phyloP scores from a whole-genome alignment of 2,329 filamentous ascomycete genomes.

The Mycosphaerelloides madeirae region DNA sequence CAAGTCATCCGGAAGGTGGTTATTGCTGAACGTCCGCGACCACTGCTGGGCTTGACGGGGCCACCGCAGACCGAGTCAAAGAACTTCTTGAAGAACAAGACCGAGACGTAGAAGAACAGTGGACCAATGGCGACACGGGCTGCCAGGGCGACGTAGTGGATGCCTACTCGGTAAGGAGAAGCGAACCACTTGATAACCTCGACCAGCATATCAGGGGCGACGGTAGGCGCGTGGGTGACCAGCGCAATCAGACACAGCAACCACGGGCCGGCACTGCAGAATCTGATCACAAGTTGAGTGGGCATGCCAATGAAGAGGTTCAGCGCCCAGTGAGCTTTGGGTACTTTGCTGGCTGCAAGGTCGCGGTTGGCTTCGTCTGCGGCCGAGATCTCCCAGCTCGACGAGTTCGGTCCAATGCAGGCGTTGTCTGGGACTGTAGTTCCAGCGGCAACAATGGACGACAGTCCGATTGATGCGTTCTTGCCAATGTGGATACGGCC shows the following conservation, averaged over 20 bases:
- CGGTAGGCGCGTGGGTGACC: slow-evolving; percentile 37
- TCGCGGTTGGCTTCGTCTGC: slow-evolving; percentile 46
- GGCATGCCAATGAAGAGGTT: slow-evolving; percentile 42
- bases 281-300: slow-evolving; percentile 37
- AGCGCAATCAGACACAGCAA: slow-evolving; percentile 41
- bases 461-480: slow-evolving; percentile 45
- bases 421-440: slow-evolving; percentile 45
- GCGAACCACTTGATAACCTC: slow-evolving; percentile 50
- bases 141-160: slow-evolving; percentile 47
- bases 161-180: slow-evolving; percentile 43
- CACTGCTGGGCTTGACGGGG: slow-evolving; percentile 33
- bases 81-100: slow-evolving; percentile 38
- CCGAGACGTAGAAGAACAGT: slow-evolving; percentile 43
- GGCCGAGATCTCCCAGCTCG: slow-evolving; percentile 50
- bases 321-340: slow-evolving; percentile 45
- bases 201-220: slow-evolving; percentile 35
- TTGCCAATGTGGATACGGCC: slow-evolving; percentile 48
- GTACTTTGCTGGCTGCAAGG: slow-evolving; percentile 36
- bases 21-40: slow-evolving; percentile 33
- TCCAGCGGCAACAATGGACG: slow-evolving; percentile 50
- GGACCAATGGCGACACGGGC: slow-evolving; percentile 41
- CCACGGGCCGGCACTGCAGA: slow-evolving; percentile 45
- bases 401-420: slow-evolving; percentile 55
- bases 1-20: slow-evolving; percentile 44
- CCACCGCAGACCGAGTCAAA: slow-evolving; percentile 34